Evolutionary conservation across 768 basidiomycete genomes (phyloP).

Genomic region (Symmetrospora coprosmae): DNA sequence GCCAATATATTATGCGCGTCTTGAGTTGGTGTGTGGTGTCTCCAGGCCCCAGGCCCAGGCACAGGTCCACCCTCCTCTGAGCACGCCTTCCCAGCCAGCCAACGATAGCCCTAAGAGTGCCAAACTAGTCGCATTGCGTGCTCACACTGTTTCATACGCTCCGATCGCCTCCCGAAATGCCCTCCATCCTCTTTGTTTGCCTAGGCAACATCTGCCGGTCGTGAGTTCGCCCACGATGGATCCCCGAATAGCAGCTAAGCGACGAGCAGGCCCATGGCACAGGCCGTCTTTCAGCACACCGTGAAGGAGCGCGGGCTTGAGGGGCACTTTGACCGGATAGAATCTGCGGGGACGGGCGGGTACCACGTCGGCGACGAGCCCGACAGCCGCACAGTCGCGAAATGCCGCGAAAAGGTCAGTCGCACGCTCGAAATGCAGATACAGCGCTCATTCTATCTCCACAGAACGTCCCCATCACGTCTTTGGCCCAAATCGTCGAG

Average conservation of each 20-base stretch:
- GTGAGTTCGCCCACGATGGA: neutral
- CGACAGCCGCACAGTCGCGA: constrained; percentile 14
- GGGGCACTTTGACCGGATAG: constrained; percentile 18
- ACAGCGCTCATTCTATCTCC: neutral
- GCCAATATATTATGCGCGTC: neutral
- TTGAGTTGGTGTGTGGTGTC: neutral
- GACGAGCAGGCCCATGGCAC: constrained; percentile 21
- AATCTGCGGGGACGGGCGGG: constrained; percentile 14
- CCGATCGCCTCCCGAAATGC: neutral
- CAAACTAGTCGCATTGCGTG: neutral
- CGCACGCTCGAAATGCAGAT: no score
- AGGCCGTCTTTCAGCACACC: constrained; percentile 17
- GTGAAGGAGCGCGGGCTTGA: constrained; percentile 7
- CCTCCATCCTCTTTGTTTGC: constrained; percentile 18
- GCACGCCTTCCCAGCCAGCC: no score
- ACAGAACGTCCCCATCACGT: constrained; percentile 7
- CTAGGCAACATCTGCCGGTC: constrained; percentile 17
- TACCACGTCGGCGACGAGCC: constrained; percentile 21
- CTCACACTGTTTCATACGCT: neutral
- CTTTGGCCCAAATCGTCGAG: constrained; percentile 3
- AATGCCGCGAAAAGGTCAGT: constrained; percentile 17
- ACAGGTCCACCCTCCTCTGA: neutral
- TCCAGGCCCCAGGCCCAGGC: no score
- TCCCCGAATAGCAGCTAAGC: neutral
- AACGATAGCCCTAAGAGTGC: neutral